A percentile compares a stretch with the other conserved stretches of the same genome.
These are phyloP conservation scores for Tulasnella sp. DNA, from an alignment of 768 basidiomycete species.

Conservation along the genomic window DNA sequence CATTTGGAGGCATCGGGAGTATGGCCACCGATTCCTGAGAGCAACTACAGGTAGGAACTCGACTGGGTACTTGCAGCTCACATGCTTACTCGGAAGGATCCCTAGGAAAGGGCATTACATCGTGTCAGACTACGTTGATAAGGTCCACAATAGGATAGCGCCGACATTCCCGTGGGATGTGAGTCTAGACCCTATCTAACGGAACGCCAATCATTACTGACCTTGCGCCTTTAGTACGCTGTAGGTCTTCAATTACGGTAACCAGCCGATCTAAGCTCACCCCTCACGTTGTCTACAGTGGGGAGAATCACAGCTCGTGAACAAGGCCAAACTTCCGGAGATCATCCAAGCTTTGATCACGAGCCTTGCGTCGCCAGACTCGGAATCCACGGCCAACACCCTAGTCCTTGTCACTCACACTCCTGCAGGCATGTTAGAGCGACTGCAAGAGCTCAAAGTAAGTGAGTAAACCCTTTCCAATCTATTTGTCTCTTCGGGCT, in stretches of 20 bases:
- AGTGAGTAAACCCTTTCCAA: slow-evolving; percentile 47
- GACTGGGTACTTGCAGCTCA: slow-evolving; percentile 15
- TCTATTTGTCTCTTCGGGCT: no score
- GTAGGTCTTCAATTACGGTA: slow-evolving; percentile 15
- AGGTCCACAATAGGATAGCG: slow-evolving; percentile 46
- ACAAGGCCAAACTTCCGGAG: slow-evolving; percentile 56
- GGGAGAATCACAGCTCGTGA: slow-evolving; percentile 59
- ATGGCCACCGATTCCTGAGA: slow-evolving; percentile 69
- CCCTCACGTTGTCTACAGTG: slow-evolving; percentile 36
- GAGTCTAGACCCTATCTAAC: slow-evolving; percentile 24
- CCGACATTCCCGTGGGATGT: slow-evolving; percentile 68
- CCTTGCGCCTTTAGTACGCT: not conserved
- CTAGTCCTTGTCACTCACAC: slow-evolving; percentile 64
- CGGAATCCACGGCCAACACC: slow-evolving; percentile 54
- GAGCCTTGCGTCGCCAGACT: slow-evolving; percentile 64
- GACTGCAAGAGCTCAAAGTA: slow-evolving; percentile 69
- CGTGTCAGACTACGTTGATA: slow-evolving; percentile 56
- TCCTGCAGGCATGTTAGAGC: slow-evolving; percentile 41
- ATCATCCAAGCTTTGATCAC: slow-evolving; percentile 61
- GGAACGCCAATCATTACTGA: not conserved
- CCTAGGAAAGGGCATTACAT: slow-evolving; percentile 57
- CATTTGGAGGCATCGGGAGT: slow-evolving; percentile 59
- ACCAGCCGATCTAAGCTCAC: not conserved
- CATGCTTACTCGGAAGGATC: not conserved
- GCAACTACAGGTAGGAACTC: slow-evolving; percentile 58